Base-by-base conservation (phyloP, 2,329 filamentous ascomycete genomes). In the Aspergillus neotritici region DNA sequence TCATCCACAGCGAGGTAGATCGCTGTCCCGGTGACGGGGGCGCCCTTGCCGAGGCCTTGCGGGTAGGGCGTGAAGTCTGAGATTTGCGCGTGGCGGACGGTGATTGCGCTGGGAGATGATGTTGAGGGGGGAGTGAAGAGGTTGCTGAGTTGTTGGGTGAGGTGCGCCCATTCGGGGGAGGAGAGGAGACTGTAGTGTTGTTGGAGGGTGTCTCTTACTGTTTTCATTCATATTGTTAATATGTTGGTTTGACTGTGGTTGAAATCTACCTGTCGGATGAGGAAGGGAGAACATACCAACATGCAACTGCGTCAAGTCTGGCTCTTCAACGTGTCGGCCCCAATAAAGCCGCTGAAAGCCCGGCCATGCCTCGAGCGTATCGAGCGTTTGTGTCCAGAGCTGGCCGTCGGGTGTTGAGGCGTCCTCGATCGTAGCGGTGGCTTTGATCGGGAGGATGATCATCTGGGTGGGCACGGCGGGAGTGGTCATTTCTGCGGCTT, bases 391-490 rank as follows among this genome's bases (percentile, higher is more conserved):
- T 3, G 34, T 37, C 55, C 52, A 60, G 35, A 44, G 60, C 35
- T 52, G 35, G n/a, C 48, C 53, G 16, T 55, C 48, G 5, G 43
- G 30, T 1, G 47, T 80, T 50, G 76, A 77, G 0, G 77, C 78
- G 53, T 86, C 82, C 46, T 86, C 83, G 16, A 71, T 45, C 8
- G 43, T 37, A 25, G 46, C 15, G 6, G 39, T 31, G 17, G 64
- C 37, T 72, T 71, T n/a, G 72, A 67, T 5, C 77, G 76, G 45
- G 37, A 57, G 43, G 35, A 51, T 40, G 44, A 53, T 46, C 48
- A 51, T 56, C 25, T 53, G 50, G 12, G 52, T 56, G 49, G 55
- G 49, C 10, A 43, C 21, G 42, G 9, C 21, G 21, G 21, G 21
- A 25, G 21, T 25, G 21, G 21, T 25, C 21, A 25, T 25, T 25